Evolutionary conservation across 495 filamentous ascomycete genomes (phyloP).

Genomic region (Saxispiralis lemnorum): DNA sequence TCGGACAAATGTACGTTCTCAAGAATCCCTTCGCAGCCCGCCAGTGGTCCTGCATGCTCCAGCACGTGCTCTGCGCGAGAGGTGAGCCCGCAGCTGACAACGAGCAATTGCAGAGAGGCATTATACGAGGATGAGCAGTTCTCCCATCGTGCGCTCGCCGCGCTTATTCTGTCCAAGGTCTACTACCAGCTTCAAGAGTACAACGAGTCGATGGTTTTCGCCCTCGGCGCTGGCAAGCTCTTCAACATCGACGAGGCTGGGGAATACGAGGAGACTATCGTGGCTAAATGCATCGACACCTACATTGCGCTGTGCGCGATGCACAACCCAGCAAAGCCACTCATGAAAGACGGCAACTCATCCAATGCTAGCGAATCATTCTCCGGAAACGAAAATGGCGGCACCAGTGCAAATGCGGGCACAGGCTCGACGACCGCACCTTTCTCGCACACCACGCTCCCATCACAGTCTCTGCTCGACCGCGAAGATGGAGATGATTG

Average conservation of each 20-base stretch:
- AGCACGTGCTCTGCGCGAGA: background rate
- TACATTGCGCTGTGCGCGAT: conserved; percentile 75
- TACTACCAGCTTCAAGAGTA: conserved; percentile 98
- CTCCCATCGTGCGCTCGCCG: conserved; percentile 82
- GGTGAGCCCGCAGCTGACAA: background rate
- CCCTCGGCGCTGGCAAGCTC: conserved; percentile 81
- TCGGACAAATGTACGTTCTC: conserved; percentile 74
- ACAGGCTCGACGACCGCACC: conserved; percentile 77
- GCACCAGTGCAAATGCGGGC: conserved; percentile 47
- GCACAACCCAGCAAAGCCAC: conserved; percentile 36
- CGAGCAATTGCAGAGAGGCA: conserved; percentile 50
- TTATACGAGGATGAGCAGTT: conserved; percentile 94
- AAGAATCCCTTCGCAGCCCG: background rate
- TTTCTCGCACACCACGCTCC: conserved; percentile 77
- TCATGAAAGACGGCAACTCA: conserved; percentile 31
- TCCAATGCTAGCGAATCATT: conserved; percentile 62
- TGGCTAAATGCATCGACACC: conserved; percentile 88
- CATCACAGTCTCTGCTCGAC: conserved; percentile 84
- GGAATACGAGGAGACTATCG: conserved; percentile 96
- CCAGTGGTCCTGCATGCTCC: background rate
- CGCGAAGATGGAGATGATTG: conserved; percentile 49
- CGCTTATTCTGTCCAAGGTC: conserved; percentile 87
- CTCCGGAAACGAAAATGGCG: conserved; percentile 39
- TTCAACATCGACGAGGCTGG: conserved; percentile 81
- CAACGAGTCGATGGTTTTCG: conserved; percentile 98